Conservation (phyloP, 495 filamentous ascomycete genomes). For the Parachaetomium inaequale region DNA sequence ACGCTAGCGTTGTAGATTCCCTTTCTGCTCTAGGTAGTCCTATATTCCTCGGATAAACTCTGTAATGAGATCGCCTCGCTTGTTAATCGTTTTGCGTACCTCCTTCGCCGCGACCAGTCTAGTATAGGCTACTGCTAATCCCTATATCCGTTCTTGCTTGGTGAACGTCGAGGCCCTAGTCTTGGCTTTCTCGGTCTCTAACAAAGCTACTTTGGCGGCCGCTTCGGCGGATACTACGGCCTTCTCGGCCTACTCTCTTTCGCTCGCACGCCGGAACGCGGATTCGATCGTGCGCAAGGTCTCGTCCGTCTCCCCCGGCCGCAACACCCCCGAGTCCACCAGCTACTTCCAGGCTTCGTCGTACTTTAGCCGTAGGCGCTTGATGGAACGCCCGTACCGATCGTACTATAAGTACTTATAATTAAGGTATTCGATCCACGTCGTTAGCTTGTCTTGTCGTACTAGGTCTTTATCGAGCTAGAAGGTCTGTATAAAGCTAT, state of each 20-base stretch:
- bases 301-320: slow-evolving; percentile 16
- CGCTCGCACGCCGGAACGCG: background rate
- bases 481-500: slow-evolving; percentile 17
- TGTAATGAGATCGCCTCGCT: slow-evolving; percentile 13
- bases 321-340: slow-evolving; percentile 13
- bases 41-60: slow-evolving; percentile 13
- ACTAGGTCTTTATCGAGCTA: slow-evolving; percentile 17
- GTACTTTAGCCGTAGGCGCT: background rate
- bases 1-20: background rate
- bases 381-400: background rate
- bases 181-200: background rate
- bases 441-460: slow-evolving; percentile 17
- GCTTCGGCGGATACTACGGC: slow-evolving; percentile 4
- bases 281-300: slow-evolving; percentile 5
- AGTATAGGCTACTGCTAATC: background rate
- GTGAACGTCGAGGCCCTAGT: background rate
- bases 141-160: background rate
- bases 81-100: background rate
- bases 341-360: slow-evolving; percentile 18
- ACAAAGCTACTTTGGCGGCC: background rate
- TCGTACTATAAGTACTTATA: slow-evolving; percentile 22
- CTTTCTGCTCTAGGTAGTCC: background rate
- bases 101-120: slow-evolving; percentile 2
- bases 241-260: slow-evolving; percentile 5
- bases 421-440: slow-evolving; percentile 29